phyloP scores from a whole-genome alignment of 345 rosid species.

The Syzygium aqueum region DNA sequence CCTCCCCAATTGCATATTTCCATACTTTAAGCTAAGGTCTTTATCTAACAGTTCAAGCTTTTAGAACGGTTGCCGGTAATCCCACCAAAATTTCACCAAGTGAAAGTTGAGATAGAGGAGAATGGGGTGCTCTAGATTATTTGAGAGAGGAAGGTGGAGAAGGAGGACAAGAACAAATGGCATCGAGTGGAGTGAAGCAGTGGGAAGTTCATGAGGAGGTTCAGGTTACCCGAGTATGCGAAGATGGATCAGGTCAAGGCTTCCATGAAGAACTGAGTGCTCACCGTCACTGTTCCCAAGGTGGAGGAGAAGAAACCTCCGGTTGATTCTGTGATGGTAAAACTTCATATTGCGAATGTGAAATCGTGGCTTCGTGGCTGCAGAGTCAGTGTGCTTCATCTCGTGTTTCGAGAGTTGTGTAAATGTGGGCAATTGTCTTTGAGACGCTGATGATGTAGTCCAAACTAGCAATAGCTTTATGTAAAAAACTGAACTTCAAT shows the following conservation, averaged over 20 bases:
- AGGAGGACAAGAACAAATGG: slow-evolving; percentile 21
- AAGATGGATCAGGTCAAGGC: slow-evolving; percentile 13
- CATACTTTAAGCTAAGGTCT: no score
- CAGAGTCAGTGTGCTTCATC: no score
- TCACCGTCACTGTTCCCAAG: slow-evolving; percentile 17
- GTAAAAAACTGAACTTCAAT: neutral
- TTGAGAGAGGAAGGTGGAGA: slow-evolving; percentile 13
- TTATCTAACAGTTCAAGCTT: no score
- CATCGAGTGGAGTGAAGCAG: slow-evolving; percentile 15
- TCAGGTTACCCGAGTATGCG: slow-evolving; percentile 11
- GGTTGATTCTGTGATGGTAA: neutral
- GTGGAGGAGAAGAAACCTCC: slow-evolving; percentile 8
- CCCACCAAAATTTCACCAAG: neutral
- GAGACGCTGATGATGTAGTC: no score
- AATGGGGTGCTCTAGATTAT: slow-evolving; percentile 15
- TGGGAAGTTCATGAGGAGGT: slow-evolving; percentile 17
- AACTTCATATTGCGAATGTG: no score
- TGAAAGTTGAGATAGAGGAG: slow-evolving; percentile 11
- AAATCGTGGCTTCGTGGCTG: no score
- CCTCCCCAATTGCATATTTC: no score
- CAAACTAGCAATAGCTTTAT: no score
- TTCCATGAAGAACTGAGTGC: slow-evolving; percentile 11
- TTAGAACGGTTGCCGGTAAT: no score
- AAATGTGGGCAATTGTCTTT: no score
- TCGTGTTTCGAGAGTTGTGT: no score